Evolutionary conservation across 192 early-diverging fungal genomes (phyloP).

Genomic region (Gryganskiella cystojenkinii): DNA sequence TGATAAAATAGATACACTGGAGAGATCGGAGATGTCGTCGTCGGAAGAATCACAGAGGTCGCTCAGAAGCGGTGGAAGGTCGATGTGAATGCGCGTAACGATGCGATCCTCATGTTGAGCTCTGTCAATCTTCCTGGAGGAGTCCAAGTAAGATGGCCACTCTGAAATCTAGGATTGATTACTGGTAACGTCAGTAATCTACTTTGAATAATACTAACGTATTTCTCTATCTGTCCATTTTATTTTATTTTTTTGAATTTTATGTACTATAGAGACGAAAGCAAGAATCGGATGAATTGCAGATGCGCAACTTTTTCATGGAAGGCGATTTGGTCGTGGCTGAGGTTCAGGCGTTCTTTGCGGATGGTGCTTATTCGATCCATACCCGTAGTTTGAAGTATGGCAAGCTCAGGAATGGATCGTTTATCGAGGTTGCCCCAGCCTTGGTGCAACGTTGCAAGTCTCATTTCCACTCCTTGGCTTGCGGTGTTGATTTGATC

Average conservation of each 20-base stretch:
- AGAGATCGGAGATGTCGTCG: slow-evolving; percentile 97
- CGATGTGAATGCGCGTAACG: slow-evolving; percentile 88
- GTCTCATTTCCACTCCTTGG: slow-evolving; percentile 93
- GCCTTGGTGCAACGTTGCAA: slow-evolving; percentile 91
- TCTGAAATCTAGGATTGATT: no score
- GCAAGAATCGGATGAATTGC: slow-evolving; percentile 95
- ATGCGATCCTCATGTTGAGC: slow-evolving; percentile 87
- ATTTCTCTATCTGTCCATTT: no score
- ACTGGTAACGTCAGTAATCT: no score
- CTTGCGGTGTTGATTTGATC: slow-evolving; percentile 93
- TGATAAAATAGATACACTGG: slow-evolving; percentile 85
- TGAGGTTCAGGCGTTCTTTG: slow-evolving; percentile 87
- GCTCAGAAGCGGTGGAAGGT: slow-evolving; percentile 95
- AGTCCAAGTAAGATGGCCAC: slow-evolving; percentile 86
- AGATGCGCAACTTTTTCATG: slow-evolving; percentile 94
- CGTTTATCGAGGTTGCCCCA: slow-evolving; percentile 88
- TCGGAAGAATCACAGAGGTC: slow-evolving; percentile 94
- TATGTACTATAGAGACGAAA: slow-evolving; percentile 76
- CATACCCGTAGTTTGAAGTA: slow-evolving; percentile 93
- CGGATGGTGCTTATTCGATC: slow-evolving; percentile 87
- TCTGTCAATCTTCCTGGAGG: slow-evolving; percentile 96
- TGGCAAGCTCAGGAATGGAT: slow-evolving; percentile 82
- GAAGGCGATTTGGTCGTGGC: slow-evolving; percentile 96
- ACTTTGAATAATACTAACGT: no score
- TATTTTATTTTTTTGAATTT: not conserved